Percentiles rank a stretch among this genome's conserved stretches.
These are phyloP conservation scores for Clonostachys byssicola DNA, from an alignment of 2,329 filamentous ascomycete genomes.

Conservation along the genomic window DNA sequence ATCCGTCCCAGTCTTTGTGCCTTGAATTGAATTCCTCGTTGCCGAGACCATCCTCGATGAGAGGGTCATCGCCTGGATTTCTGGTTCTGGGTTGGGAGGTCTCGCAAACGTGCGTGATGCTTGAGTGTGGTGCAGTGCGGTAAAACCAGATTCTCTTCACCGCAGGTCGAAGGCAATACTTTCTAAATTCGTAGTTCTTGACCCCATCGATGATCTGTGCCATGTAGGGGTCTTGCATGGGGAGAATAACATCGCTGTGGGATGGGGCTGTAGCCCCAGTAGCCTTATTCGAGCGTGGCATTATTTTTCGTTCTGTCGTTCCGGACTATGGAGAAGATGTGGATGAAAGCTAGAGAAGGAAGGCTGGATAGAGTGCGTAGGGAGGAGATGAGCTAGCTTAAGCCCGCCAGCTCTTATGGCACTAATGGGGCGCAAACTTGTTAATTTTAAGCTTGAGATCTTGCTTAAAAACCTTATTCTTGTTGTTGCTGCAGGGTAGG, in stretches of 20 bases:
- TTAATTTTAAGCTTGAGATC: too few relatives aligned
- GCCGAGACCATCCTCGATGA: slow-evolving; percentile 11
- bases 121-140: slow-evolving; percentile 13
- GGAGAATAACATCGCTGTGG: background rate
- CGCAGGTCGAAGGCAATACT: slow-evolving; percentile 8
- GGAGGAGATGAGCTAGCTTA: too few relatives aligned
- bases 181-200: slow-evolving; percentile 15
- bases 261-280: background rate
- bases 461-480: too few relatives aligned
- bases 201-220: slow-evolving; percentile 12
- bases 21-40: slow-evolving; percentile 17
- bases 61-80: slow-evolving; percentile 4
- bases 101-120: slow-evolving; percentile 16
- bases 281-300: too few relatives aligned
- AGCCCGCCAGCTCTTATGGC: too few relatives aligned
- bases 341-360: too few relatives aligned
- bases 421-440: too few relatives aligned
- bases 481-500: too few relatives aligned
- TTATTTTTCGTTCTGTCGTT: too few relatives aligned
- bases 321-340: too few relatives aligned
- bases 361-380: too few relatives aligned
- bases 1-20: slow-evolving; percentile 14
- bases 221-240: slow-evolving; percentile 6
- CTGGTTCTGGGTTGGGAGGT: slow-evolving; percentile 9
- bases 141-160: slow-evolving; percentile 17